Evolutionary conservation across 352 stramenopile species (phyloP).

Genomic region (Lagenidium giganteum): DNA sequence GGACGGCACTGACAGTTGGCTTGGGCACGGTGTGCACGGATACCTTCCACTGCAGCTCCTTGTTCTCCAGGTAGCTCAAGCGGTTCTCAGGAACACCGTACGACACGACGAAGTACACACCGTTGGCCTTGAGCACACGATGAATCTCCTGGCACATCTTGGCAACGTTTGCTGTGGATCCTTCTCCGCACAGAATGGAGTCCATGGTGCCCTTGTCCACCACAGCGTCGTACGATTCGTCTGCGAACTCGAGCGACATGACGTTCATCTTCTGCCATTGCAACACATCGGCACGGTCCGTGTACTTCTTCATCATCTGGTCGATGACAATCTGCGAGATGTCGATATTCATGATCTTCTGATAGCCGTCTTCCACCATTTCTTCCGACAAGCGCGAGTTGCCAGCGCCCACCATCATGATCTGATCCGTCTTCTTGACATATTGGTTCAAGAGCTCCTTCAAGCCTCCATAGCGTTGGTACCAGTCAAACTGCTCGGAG

Average conservation of each 20-base stretch:
- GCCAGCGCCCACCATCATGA: slow-evolving; percentile 91
- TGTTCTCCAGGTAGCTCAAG: slow-evolving; percentile 95
- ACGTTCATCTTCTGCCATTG: slow-evolving; percentile 96
- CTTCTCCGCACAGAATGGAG: slow-evolving; percentile 94
- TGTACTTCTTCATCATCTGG: slow-evolving; percentile 92
- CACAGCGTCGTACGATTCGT: slow-evolving; percentile 93
- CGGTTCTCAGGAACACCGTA: slow-evolving; percentile 95
- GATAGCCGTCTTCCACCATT: slow-evolving; percentile 95
- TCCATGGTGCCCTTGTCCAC: slow-evolving; percentile 96
- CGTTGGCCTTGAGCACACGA: slow-evolving; percentile 93
- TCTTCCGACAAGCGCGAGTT: slow-evolving; percentile 95
- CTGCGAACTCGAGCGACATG: slow-evolving; percentile 90
- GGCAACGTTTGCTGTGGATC: slow-evolving; percentile 91
- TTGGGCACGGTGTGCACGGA: slow-evolving; percentile 95
- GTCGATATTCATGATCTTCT: slow-evolving; percentile 95
- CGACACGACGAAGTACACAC: slow-evolving; percentile 93
- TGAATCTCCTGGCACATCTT: slow-evolving; percentile 95
- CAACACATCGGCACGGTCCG: slow-evolving; percentile 87
- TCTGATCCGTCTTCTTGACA: slow-evolving; percentile 91
- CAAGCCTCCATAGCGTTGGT: slow-evolving; percentile 89
- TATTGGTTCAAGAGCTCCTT: slow-evolving; percentile 90
- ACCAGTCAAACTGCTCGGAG: slow-evolving; percentile 93
- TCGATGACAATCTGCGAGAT: slow-evolving; percentile 93
- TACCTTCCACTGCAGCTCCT: slow-evolving; percentile 94
- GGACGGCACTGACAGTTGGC: slow-evolving; percentile 91